Evolutionary conservation across 164 flowering plant genomes (phyloP), one percentile per base, ranked within the genome.

Genomic region (Malania oleifera): DNA sequence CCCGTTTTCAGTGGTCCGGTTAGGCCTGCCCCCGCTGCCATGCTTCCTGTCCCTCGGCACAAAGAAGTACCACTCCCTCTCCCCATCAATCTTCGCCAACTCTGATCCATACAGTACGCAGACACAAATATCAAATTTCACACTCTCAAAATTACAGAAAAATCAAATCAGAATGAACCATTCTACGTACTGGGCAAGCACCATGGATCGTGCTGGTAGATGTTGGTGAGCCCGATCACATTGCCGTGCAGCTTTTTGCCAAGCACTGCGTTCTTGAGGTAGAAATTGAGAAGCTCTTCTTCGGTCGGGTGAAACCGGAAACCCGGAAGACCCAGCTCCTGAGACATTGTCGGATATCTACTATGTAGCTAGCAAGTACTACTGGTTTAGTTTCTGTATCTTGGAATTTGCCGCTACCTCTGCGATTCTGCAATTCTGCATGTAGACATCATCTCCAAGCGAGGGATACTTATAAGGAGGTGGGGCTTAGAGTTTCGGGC

Each of bases 41-140:
- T 83, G 87, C 66, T 75, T 87, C 70, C 82, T 73, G 64, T 90
- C 89, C 60, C 96, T 77, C 0, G 91, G 95, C 63, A 93, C 98
- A 63, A 86, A 88, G 60, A 93, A 93, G 68, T 90, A 93, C 97
- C 97, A 93, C 54, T 93, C 98, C 60, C 97, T 83, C 67, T 87
- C 98, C 55, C 96, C 92, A n/a, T n/a, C n/a, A 17, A 81, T 78
- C 77, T 64, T 84, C 12, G 98, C 84, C 78, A 87, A 41, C 18
- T 79, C 98, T 92, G 76, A n/a, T n/a, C n/a, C n/a, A n/a, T n/a
- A n/a, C n/a, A n/a, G n/a, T n/a, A n/a, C n/a, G n/a, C n/a, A n/a
- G n/a, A n/a, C n/a, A n/a, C n/a, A n/a, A n/a, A n/a, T n/a, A n/a
- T n/a, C n/a, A n/a, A n/a, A n/a, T n/a, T n/a, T n/a, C n/a, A n/a